Conservation (phyloP, 2,329 filamentous ascomycete species). For the Trematosphaeria pertusa region DNA sequence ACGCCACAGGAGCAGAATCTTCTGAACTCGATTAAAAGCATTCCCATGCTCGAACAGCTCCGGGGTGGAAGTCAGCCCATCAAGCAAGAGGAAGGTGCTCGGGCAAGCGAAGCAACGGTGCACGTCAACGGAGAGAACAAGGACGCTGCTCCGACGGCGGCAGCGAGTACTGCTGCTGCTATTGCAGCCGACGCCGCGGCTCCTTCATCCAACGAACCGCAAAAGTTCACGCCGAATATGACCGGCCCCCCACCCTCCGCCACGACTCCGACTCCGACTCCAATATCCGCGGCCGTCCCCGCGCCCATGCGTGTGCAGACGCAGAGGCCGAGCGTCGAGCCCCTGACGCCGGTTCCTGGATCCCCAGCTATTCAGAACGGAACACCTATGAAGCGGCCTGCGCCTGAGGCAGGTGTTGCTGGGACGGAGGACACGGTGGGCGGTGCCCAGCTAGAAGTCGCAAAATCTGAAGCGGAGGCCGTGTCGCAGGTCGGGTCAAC, state of each 20-base stretch:
- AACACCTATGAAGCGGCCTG: constrained; percentile 26
- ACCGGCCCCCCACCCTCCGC: constrained; percentile 17
- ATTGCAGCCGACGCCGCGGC: constrained; percentile 42
- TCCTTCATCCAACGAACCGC: constrained; percentile 29
- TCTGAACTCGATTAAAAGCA: constrained; percentile 31
- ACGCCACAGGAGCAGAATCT: constrained; percentile 32
- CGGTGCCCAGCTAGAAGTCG: constrained; percentile 16
- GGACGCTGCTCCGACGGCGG: constrained; percentile 20
- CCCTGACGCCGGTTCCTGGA: constrained; percentile 44
- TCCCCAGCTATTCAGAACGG: constrained; percentile 40
- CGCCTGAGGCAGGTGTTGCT: constrained; percentile 20
- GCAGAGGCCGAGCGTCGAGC: constrained; percentile 44
- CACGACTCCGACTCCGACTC: constrained; percentile 8
- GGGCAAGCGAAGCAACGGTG: neutral
- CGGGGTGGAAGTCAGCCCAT: neutral
- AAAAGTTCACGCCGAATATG: constrained; percentile 40
- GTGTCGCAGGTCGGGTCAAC: neutral
- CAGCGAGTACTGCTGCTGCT: constrained; percentile 39
- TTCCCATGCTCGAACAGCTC: constrained; percentile 19
- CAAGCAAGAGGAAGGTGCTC: constrained; percentile 5
- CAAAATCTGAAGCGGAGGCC: constrained; percentile 11
- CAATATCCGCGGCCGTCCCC: constrained; percentile 16
- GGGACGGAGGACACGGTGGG: constrained; percentile 11
- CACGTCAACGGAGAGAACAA: constrained; percentile 18
- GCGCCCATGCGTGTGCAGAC: constrained; percentile 20